Conservation (phyloP, 345 rosid genomes). For the Pelargonium nanum region DNA sequence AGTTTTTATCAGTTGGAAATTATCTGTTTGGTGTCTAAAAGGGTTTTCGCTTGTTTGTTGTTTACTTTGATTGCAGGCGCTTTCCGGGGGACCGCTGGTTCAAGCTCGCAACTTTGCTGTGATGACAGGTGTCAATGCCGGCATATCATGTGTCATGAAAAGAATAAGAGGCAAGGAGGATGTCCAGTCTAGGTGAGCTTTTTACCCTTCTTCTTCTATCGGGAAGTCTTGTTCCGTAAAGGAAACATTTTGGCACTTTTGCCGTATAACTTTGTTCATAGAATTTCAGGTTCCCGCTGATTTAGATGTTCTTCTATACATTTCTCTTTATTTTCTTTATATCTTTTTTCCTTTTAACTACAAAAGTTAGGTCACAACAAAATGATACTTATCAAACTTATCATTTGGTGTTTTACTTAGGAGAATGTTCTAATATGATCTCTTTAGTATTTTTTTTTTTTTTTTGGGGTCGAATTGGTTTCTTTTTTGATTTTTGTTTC, state of each 20-base stretch:
- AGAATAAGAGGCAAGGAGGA: conserved; percentile 93
- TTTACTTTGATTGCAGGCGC: conserved; percentile 38
- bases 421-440: too few species aligned
- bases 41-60: neutral
- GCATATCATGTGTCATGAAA: conserved; percentile 72
- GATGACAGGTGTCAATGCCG: conserved; percentile 91
- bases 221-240: too few species aligned
- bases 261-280: too few species aligned
- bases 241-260: too few species aligned
- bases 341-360: neutral
- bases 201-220: neutral
- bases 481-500: too few species aligned
- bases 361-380: neutral
- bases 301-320: too few species aligned
- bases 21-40: too few species aligned
- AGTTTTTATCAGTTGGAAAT: neutral
- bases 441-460: too few species aligned
- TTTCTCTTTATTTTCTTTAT: neutral
- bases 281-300: too few species aligned
- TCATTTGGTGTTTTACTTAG: neutral
- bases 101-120: conserved; percentile 98
- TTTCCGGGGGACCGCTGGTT: conserved; percentile 76
- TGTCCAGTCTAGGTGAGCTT: conserved; percentile 67
- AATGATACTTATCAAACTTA: neutral
- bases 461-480: too few species aligned